Percentiles rank a stretch among this genome's conserved stretches.
phyloP scores from a whole-genome alignment of 169 alveolate genomes.

The Plasmodium falciparum region DNA sequence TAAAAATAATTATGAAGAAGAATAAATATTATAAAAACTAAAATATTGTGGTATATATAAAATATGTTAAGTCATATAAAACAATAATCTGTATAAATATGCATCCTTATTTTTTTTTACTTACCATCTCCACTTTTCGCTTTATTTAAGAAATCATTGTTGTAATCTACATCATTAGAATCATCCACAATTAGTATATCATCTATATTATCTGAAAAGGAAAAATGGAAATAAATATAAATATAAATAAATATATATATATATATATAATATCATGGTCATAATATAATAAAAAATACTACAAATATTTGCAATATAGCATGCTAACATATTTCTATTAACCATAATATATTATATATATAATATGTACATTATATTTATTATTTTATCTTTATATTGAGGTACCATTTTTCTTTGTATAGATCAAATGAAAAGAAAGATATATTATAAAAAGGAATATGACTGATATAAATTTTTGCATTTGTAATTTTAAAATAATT shows the following conservation, averaged over 20 bases:
- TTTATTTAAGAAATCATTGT: constrained; percentile 5
- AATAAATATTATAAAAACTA: background rate
- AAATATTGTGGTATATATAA: background rate
- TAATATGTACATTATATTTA: background rate
- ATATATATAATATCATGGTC: background rate
- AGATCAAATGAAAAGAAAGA: constrained; percentile 37
- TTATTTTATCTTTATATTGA: background rate
- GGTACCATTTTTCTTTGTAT: constrained; percentile 43
- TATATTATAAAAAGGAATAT: constrained; percentile 40
- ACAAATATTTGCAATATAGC: background rate
- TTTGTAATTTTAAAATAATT: constrained; percentile 5
- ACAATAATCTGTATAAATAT: background rate
- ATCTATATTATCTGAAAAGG: constrained; percentile 36
- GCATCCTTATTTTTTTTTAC: background rate
- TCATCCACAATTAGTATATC: constrained; percentile 34
- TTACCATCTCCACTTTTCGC: constrained; percentile 20
- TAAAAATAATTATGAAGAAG: background rate
- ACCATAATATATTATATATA: background rate
- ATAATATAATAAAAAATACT: constrained; percentile 6
- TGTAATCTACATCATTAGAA: background rate
- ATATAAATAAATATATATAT: background rate
- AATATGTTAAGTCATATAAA: background rate
- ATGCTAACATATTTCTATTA: too few relatives aligned
- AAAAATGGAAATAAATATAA: constrained; percentile 7
- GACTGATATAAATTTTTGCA: constrained; percentile 32